Conservation (phyloP, 2,329 filamentous ascomycete species). For the Aspergillus ochraceus region DNA sequence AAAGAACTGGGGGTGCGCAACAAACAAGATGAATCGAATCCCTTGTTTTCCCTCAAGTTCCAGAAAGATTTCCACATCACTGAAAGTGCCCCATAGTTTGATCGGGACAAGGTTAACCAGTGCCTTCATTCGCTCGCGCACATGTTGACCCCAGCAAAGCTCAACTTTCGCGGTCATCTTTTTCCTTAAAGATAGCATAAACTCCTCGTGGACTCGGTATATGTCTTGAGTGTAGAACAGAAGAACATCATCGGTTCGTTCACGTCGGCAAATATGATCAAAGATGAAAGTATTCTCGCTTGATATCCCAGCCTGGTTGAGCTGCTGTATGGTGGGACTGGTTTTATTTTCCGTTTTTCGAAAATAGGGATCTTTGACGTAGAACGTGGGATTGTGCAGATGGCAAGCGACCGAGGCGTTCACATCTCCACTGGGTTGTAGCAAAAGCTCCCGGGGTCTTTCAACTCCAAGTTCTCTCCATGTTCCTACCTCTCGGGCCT, state of each 20-base stretch:
- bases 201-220: neutral
- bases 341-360: neutral
- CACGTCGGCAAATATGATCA: neutral
- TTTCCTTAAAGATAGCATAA: neutral
- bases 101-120: neutral
- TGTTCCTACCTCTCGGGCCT: neutral
- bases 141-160: constrained; percentile 3
- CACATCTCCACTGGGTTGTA: neutral
- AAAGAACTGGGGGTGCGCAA: neutral
- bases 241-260: neutral
- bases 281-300: neutral
- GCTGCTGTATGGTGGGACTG: neutral
- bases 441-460: neutral
- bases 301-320: neutral
- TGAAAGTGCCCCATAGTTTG: neutral
- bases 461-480: neutral
- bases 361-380: neutral
- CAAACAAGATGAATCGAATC: neutral
- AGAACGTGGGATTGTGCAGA: neutral
- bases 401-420: neutral
- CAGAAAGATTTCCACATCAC: neutral
- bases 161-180: neutral
- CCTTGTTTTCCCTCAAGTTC: neutral
- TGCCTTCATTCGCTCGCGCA: neutral
- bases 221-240: neutral